Conservation (phyloP, 225 moss, liverwort and hornwort species). For the Pleurozium schreberi region DNA sequence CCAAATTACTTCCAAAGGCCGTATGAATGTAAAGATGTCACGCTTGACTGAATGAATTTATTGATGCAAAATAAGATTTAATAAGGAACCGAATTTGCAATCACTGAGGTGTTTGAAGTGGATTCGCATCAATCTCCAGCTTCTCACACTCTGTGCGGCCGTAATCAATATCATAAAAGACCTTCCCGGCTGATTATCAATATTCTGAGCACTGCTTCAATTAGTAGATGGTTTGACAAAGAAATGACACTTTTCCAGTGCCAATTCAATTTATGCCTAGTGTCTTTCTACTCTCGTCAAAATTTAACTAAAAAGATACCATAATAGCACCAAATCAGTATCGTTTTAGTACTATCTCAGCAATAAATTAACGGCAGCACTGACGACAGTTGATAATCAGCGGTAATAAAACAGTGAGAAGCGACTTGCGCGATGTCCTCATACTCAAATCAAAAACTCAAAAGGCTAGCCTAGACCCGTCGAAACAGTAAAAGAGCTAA, state of each 20-base stretch:
- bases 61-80: background rate
- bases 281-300: background rate
- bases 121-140: background rate
- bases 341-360: background rate
- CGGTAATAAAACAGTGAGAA: background rate
- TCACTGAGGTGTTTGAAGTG: background rate
- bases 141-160: background rate
- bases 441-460: background rate
- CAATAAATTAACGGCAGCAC: background rate
- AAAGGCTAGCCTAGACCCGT: background rate
- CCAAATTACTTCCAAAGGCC: background rate
- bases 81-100: background rate
- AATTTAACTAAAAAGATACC: background rate
- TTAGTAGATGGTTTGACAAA: background rate
- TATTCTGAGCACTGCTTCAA: background rate
- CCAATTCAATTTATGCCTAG: background rate
- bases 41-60: background rate
- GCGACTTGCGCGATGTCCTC: background rate
- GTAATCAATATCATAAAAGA: background rate
- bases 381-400: background rate
- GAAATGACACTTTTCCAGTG: background rate
- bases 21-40: background rate
- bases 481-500: background rate
- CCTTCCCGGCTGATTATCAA: background rate
- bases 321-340: background rate